Base-by-base conservation (phyloP, 2,329 filamentous ascomycete species). In the Torrubiellomyces zombiae region DNA sequence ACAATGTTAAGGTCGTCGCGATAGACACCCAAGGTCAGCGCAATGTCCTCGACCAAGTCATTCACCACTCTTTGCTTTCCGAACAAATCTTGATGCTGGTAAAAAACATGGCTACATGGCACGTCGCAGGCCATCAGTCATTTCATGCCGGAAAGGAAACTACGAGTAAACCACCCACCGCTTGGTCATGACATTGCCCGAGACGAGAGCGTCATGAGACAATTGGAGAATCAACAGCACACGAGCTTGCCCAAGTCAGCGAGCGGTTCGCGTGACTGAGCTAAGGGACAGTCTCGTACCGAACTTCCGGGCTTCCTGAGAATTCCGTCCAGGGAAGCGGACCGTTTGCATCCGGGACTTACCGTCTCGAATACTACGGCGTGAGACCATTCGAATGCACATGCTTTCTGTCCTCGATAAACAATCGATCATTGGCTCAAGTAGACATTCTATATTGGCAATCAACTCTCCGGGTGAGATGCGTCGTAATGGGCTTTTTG, bases 51-150 rank as follows among this genome's bases (percentile, higher is more conserved):
- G 0, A 89, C 66, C 22, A 80, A 67, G 16, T 60, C 58, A 42
- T 89, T 74, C 0, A 89, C 77, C 9, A 68, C 57, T 10, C 48
- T 43, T 43, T 89, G 81, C 24, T 58, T 71, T 12, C 61, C 58
- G 39, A 89, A 91, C 0, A 91, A 53, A 7, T 70, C 62, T 4
- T 74, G 68, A 35, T 83, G 64, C 37, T 79, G 70, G 42, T 91
- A 91, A 45, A 75, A 91, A 4, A 91, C 71, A 39, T 80, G 78
- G 32, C 80, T 86, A 14, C 3, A 12, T 9, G 16, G 5, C 17
- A n/a, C n/a, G n/a, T n/a, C n/a, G n/a, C n/a, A n/a, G 15, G 4
- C 4, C 9, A 14, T 16, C 14, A 24, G 18, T n/a, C 3, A 6
- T 23, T 12, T 14, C 11, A 24, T 19, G 7, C 31, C 11, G 15